Conservation (phyloP, 805 yeast genomes). For the Candida succiphila region DNA sequence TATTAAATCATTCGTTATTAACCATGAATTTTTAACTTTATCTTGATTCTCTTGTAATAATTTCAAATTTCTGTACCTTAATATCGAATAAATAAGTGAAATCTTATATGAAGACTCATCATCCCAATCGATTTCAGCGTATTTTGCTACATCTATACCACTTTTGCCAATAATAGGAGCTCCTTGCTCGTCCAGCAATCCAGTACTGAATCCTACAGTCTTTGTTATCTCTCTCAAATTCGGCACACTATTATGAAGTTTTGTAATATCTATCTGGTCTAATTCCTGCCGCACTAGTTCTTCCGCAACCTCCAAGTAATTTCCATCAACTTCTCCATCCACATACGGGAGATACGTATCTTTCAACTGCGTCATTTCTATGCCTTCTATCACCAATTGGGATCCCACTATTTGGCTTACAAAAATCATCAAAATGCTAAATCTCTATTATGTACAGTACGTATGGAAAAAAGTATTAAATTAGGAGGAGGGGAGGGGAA, state of each 20-base stretch:
- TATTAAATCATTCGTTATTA: conserved; percentile 23
- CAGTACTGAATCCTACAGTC: background rate
- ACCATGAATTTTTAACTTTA: conserved; percentile 24
- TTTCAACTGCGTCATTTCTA: too few species aligned
- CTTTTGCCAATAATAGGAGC: background rate
- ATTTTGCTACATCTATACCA: background rate
- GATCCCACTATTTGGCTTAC: too few species aligned
- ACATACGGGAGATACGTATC: conserved; percentile 15
- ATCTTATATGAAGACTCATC: conserved; percentile 18
- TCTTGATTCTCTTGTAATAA: conserved; percentile 10
- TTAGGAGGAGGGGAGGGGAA: too few species aligned
- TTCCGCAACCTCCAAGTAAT: conserved; percentile 9
- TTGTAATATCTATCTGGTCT: background rate
- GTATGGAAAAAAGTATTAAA: too few species aligned
- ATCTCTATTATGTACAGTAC: too few species aligned
- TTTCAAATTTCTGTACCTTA: conserved; percentile 27
- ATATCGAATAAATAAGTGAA: conserved; percentile 28
- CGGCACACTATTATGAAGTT: too few species aligned
- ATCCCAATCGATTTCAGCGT: background rate
- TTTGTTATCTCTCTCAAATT: background rate
- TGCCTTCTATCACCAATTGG: too few species aligned
- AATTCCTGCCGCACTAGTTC: conserved; percentile 12
- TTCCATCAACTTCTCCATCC: conserved; percentile 12
- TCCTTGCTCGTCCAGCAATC: background rate
- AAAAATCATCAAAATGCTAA: too few species aligned